Evolutionary conservation across 2,329 filamentous ascomycete species (phyloP).

Genomic region (Penicillium sumatraense): DNA sequence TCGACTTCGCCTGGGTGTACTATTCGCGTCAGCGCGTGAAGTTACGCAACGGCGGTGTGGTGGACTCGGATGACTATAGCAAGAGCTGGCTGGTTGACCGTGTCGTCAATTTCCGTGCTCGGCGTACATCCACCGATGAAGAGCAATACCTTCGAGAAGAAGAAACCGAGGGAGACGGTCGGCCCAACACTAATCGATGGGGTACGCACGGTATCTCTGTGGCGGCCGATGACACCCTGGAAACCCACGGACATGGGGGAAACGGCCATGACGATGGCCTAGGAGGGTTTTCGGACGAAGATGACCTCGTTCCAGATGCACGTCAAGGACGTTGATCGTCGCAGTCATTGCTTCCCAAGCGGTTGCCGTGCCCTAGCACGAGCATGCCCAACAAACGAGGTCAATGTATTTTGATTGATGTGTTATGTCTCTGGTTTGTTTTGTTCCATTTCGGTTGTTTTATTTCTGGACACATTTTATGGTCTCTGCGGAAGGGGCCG

Average conservation of each 20-base stretch:
- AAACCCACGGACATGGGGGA: constrained; percentile 24
- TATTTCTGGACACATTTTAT: neutral
- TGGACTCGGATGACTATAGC: constrained; percentile 86
- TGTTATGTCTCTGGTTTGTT: neutral
- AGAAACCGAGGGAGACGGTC: constrained; percentile 30
- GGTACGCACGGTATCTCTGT: constrained; percentile 63
- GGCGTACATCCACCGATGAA: constrained; percentile 40
- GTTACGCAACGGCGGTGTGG: constrained; percentile 82
- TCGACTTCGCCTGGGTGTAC: constrained; percentile 98
- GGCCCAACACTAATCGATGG: constrained; percentile 54
- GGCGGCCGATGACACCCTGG: constrained; percentile 60
- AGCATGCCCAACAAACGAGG: neutral
- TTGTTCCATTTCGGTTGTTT: neutral
- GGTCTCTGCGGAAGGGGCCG: neutral
- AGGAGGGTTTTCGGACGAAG: constrained; percentile 14
- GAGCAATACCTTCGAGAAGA: constrained; percentile 41
- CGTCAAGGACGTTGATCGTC: constrained; percentile 1
- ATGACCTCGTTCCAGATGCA: constrained; percentile 8
- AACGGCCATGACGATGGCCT: constrained; percentile 6
- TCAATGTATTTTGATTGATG: neutral
- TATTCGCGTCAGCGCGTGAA: constrained; percentile 92
- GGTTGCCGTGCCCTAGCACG: neutral
- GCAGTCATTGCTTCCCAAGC: too few species aligned
- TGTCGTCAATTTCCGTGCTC: constrained; percentile 65
- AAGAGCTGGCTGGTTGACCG: constrained; percentile 82